These are phyloP conservation scores for Dendrobium nobile DNA, from an alignment of 106 monocot species.

Conservation along the genomic window DNA sequence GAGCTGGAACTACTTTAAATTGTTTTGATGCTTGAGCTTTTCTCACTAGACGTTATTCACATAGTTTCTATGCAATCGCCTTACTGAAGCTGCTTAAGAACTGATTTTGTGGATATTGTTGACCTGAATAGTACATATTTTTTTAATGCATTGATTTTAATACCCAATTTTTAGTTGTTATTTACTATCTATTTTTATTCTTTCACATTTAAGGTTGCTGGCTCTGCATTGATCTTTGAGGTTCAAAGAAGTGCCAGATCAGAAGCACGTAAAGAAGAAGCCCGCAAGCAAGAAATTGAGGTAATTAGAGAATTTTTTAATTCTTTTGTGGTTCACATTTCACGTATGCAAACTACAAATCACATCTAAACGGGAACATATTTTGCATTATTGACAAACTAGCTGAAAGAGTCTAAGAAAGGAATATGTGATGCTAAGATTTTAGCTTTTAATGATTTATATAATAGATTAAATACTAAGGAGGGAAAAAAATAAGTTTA, in stretches of 20 bases:
- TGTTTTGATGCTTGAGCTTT: not conserved
- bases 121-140: not conserved
- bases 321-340: not conserved
- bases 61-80: not conserved
- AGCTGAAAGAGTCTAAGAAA: not conserved
- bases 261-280: slow-evolving; percentile 85
- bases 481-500: too few species aligned
- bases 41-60: not conserved
- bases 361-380: not conserved
- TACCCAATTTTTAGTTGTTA: not conserved
- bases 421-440: too few species aligned
- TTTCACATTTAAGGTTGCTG: slow-evolving; percentile 66
- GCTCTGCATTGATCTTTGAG: slow-evolving; percentile 66
- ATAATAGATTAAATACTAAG: too few species aligned
- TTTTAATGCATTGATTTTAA: not conserved
- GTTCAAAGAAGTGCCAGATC: slow-evolving; percentile 94
- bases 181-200: slow-evolving; percentile 1
- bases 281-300: slow-evolving; percentile 61
- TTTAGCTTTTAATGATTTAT: too few species aligned
- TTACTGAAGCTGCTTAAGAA: not conserved
- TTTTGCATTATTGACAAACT: not conserved
- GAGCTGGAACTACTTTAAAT: not conserved
- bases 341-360: not conserved
- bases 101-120: not conserved
- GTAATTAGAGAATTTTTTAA: slow-evolving; percentile 11